Evolutionary conservation across 2,329 filamentous ascomycete genomes (phyloP), one percentile per base, ranked within the genome.

Genomic region (Cladosporium oxysporum): DNA sequence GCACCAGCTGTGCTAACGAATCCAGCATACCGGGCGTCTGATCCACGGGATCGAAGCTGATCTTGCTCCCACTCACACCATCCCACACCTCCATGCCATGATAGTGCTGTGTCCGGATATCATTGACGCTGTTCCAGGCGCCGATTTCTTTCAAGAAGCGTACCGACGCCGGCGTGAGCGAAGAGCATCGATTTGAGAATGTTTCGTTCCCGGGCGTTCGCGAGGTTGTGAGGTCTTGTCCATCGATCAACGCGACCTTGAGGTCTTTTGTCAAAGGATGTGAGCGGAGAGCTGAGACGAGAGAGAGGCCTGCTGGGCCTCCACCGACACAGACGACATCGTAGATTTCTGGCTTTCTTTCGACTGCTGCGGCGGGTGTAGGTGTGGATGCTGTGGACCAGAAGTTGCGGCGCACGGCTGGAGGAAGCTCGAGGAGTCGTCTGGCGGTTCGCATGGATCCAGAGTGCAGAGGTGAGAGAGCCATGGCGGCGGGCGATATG

Each of bases 31-130:
- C 69, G 10, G 62, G 57, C 3, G 66, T 66, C 41, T 68, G 67
- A 28, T 76, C 71, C 29, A 70, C 21, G 1, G 72, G 71, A 67
- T 78, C 76, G 78, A 99, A 99, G 71, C 92, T 90, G 76, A 99
- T 95, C 71, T 89, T 87, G 41, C 93, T 91, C 66, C 88, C 93
- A 49, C 91, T 91, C 65, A 97, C 87, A 68, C 94, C 96, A 77
- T 99, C 95, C 95, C 96, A 99, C 35, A 98, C 95, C 77, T 97
- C 91, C 95, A 99, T 99, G 73, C 94, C 91, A 67, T 96, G 89
- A 78, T 97, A 99, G 0, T 89, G 86, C 80, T 97, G 93, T 37
- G 95, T 87, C 35, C 95, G 88, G 6, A 87, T 82, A 50, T 83
- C 81, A 71, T 91, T 85, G 67, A 97, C 82, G 75, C 96, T 88